A percentile compares a stretch with the other conserved stretches of the same genome.
Conservation (phyloP, 2,329 filamentous ascomycete species). For the Metarhizium album region DNA sequence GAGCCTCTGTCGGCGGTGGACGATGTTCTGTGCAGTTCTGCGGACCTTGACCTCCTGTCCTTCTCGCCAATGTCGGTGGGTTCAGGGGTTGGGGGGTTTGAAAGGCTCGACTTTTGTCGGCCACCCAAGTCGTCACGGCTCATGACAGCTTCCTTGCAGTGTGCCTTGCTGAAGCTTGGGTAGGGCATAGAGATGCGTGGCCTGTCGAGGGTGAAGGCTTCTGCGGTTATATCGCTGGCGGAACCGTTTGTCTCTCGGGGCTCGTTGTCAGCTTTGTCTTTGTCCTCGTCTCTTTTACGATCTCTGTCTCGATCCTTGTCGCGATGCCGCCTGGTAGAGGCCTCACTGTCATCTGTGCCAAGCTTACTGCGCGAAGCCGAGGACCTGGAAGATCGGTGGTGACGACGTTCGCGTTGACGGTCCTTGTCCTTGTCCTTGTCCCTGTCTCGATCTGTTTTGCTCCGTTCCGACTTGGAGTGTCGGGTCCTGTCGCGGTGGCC, state of each 20-base stretch:
- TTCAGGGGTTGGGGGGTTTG: slow-evolving; percentile 54
- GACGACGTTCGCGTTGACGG: slow-evolving; percentile 23
- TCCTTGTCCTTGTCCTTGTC: slow-evolving; percentile 17
- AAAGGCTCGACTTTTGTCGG: slow-evolving; percentile 27
- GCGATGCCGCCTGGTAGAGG: slow-evolving; percentile 22
- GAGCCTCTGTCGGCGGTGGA: slow-evolving; percentile 29
- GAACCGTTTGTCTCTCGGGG: slow-evolving; percentile 20
- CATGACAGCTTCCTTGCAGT: slow-evolving; percentile 77
- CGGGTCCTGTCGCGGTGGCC: slow-evolving; percentile 28
- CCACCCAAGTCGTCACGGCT: slow-evolving; percentile 42
- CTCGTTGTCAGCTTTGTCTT: slow-evolving; percentile 22
- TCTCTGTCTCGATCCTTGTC: slow-evolving; percentile 20
- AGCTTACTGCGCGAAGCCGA: slow-evolving; percentile 31
- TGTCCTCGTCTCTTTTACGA: slow-evolving; percentile 21
- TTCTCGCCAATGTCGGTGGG: slow-evolving; percentile 52
- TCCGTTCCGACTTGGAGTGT: slow-evolving; percentile 27
- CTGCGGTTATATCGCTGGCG: slow-evolving; percentile 39
- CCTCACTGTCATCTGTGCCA: slow-evolving; percentile 29
- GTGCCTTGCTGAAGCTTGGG: slow-evolving; percentile 76
- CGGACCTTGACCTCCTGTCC: slow-evolving; percentile 34
- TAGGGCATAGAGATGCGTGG: slow-evolving; percentile 55
- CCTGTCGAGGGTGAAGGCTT: slow-evolving; percentile 29
- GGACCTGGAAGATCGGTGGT: slow-evolving; percentile 31
- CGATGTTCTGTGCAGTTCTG: slow-evolving; percentile 28
- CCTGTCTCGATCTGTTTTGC: slow-evolving; percentile 14